Evolutionary conservation across 352 stramenopile genomes (phyloP), one percentile per base, ranked within the genome.

Genomic region (Phytophthora idaei): DNA sequence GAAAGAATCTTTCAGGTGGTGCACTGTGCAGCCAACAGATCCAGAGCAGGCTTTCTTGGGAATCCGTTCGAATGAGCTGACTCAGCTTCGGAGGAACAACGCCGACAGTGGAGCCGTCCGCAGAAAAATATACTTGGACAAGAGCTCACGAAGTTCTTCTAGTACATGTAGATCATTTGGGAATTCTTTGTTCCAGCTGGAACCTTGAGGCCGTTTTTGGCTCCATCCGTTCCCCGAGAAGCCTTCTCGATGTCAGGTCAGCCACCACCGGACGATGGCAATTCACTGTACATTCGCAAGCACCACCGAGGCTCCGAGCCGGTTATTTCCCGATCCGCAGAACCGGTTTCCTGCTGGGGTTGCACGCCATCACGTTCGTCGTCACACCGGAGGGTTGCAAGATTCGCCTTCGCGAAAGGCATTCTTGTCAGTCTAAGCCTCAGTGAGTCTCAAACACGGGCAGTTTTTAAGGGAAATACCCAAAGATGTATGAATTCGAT

Each of bases 171-270:
- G 21, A 21, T 0, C 21, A 21, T 21, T 21, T 21, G 21, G 21
- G 21, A 21, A 21, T 21, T 21, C 21, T 21, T 21, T 21, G 21
- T 21, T 37, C 32, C 32, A 37, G 32, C 32, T 37, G 32, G 32
- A 37, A 11, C 21, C 21, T 37, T 12, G 32, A 5, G 11, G 5
- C 32, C 32, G 5, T 37, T 37, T 21, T 37, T 12, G 28, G 12
- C 15, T 48, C 62, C 55, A 69, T 69, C 14, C 55, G 62, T 39
- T 69, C 37, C 37, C 46, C 17, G 14, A 57, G 54, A 63, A 69
- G 54, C 17, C 49, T 47, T 47, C 55, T 28, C 41, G 25, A 49
- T 27, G 39, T 17, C 50, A 55, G 21, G 27, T 36, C 45, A 36
- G 42, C 17, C 5, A 6, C 15, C 37, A 45, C 37, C 37, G 37